phyloP scores from a whole-genome alignment of 805 yeast species.

The Starmerella apicola region DNA sequence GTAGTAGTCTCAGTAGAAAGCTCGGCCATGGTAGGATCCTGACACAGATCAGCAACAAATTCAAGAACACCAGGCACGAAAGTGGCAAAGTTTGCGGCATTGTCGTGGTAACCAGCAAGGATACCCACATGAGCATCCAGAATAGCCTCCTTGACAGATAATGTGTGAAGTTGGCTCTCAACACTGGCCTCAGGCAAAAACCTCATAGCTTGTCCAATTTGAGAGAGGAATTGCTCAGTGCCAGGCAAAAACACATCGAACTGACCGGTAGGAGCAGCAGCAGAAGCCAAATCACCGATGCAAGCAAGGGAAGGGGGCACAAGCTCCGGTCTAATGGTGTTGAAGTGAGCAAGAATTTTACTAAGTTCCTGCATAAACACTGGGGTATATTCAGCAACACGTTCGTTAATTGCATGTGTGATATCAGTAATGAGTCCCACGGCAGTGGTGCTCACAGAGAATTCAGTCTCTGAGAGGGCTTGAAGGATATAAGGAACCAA shows the following conservation, averaged over 20 bases:
- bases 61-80: constrained; percentile 59
- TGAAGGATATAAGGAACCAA: constrained; percentile 71
- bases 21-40: constrained; percentile 43
- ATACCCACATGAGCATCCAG: constrained; percentile 93
- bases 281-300: constrained; percentile 90
- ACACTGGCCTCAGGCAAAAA: constrained; percentile 39
- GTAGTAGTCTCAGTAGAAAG: constrained; percentile 52
- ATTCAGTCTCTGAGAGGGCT: constrained; percentile 72
- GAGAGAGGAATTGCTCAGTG: constrained; percentile 56
- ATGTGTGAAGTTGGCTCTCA: constrained; percentile 67
- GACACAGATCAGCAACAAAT: constrained; percentile 48
- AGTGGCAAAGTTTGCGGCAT: constrained; percentile 52
- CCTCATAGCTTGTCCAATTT: constrained; percentile 26
- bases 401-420: constrained; percentile 71
- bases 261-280: constrained; percentile 63
- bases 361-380: constrained; percentile 79
- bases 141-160: constrained; percentile 70
- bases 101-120: constrained; percentile 71
- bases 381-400: constrained; percentile 60
- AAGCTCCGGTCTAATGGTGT: constrained; percentile 57
- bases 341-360: constrained; percentile 49
- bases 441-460: constrained; percentile 76
- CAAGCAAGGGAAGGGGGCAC: constrained; percentile 83
- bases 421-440: constrained; percentile 93
- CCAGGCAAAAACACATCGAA: constrained; percentile 67